Evolutionary conservation across 768 basidiomycete species (phyloP).

Genomic region (Auriculariales sp.): DNA sequence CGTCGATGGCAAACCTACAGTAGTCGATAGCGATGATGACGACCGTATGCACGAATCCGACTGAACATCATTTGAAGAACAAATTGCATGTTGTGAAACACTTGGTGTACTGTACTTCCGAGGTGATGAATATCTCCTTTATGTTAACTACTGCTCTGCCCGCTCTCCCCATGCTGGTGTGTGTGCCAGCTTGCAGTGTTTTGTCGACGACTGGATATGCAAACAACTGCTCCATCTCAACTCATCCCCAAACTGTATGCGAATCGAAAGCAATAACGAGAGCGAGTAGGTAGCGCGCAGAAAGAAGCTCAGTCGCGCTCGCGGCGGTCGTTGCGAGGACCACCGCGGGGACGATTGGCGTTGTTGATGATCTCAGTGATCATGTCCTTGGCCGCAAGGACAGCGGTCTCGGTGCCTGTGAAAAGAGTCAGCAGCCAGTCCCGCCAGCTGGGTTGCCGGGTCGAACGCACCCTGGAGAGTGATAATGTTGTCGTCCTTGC

Average conservation of each 20-base stretch:
- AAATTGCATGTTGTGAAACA: not conserved
- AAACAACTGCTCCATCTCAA: no score
- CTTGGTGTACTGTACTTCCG: not conserved
- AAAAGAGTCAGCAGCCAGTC: conserved; percentile 1
- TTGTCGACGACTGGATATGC: no score
- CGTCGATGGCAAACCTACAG: conserved; percentile 4
- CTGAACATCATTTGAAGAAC: no score
- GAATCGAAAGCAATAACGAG: not conserved
- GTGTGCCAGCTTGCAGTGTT: no score
- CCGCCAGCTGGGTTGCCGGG: not conserved
- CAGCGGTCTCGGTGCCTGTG: conserved; percentile 54
- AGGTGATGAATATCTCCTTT: no score
- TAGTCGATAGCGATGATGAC: not conserved
- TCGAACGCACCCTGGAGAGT: conserved; percentile 61
- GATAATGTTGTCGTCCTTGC: conserved; percentile 77
- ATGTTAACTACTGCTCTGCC: not conserved
- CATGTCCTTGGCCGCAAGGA: conserved; percentile 61
- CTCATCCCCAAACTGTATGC: not conserved
- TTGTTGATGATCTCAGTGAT: conserved; percentile 36
- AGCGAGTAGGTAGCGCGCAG: no score
- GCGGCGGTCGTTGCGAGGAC: not conserved
- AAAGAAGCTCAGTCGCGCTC: not conserved
- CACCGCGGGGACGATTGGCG: conserved; percentile 15
- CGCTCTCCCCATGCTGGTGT: no score
- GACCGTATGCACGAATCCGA: no score